Base-by-base conservation (phyloP, 1,284 basidiomycete genomes). In the Naganishia cerealis region DNA sequence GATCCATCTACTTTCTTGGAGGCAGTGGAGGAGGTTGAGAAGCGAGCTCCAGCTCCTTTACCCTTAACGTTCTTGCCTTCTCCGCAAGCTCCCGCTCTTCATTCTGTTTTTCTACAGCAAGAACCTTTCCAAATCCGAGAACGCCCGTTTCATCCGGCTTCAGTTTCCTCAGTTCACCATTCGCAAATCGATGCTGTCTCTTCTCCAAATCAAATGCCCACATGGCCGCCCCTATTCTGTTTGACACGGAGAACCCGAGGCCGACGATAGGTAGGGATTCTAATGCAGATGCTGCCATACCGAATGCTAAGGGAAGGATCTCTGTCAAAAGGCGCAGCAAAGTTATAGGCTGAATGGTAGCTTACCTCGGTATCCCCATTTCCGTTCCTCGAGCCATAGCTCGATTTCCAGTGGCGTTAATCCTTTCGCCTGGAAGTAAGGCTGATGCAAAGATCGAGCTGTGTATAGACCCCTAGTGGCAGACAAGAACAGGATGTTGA, bases 371-470 rank as follows among this genome's bases (percentile, higher is more conserved):
- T 94, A 93, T 68, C 90, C 88, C 89, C 90, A 91, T 76, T 90
- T 91, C 38, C 90, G 86, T 77, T 94, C 92, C 74, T 91, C 89
- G 70, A 94, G 85, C 80, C 91, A 94, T 0, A 87, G 80, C 13
- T 87, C 86, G 9, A 86, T 80, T 75, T 93, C 86, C 36, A 84
- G 78, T 4, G 83, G 78, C 0, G 85, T 85, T 91, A 94, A 93
- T 63, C 86, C 86, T 80, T 94, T 94, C 5, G 87, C 81, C 68
- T 86, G 84, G 71, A 92, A 94, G 76, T 93, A 94, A 0, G 88
- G 86, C 73, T 84, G 81, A 77, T 93, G 90, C 1, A 92, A 84
- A 71, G 86, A 82, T 18, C 87, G 83, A 1, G 87, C 88, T 0
- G 89, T 92, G 1, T 85, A 85, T 26, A 91, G 76, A 0, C 87